phyloP scores from a whole-genome alignment of 1,284 basidiomycete genomes.

The Mrakiaceae sp. region DNA sequence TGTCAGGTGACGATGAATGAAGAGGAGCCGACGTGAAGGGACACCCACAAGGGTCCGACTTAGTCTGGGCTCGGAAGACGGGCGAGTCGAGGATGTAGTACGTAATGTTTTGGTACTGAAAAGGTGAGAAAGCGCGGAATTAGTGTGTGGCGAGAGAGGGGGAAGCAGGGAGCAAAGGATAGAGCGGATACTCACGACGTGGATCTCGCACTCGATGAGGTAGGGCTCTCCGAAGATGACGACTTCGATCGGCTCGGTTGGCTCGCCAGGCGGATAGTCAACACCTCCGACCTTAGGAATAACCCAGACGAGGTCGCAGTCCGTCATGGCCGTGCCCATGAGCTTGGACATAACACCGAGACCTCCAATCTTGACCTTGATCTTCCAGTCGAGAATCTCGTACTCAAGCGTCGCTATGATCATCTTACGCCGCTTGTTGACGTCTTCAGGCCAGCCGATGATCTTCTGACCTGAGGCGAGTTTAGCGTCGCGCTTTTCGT shows the following conservation, averaged over 20 bases:
- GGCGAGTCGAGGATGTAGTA: constrained; percentile 85
- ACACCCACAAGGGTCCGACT: constrained; percentile 62
- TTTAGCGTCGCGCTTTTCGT: constrained; percentile 42
- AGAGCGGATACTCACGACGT: constrained; percentile 29
- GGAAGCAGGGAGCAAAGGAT: neutral
- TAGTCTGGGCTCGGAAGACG: constrained; percentile 88
- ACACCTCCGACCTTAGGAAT: constrained; percentile 85
- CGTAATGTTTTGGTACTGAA: constrained; percentile 77
- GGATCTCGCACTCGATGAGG: constrained; percentile 85
- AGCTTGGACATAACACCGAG: constrained; percentile 88
- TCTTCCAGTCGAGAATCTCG: constrained; percentile 89
- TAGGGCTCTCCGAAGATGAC: constrained; percentile 91
- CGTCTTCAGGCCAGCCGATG: constrained; percentile 75
- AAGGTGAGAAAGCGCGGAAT: neutral
- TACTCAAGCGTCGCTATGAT: constrained; percentile 86
- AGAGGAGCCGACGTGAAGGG: neutral
- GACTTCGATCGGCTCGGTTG: constrained; percentile 82
- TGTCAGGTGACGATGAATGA: neutral
- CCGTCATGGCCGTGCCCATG: constrained; percentile 48
- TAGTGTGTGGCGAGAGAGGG: neutral
- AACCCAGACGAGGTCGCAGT: constrained; percentile 58
- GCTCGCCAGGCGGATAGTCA: constrained; percentile 77
- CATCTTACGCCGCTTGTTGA: constrained; percentile 69
- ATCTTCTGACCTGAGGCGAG: constrained; percentile 33
- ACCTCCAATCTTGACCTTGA: constrained; percentile 93